Conservation (phyloP, 495 filamentous ascomycete species). For the Aspergillus steynii region DNA sequence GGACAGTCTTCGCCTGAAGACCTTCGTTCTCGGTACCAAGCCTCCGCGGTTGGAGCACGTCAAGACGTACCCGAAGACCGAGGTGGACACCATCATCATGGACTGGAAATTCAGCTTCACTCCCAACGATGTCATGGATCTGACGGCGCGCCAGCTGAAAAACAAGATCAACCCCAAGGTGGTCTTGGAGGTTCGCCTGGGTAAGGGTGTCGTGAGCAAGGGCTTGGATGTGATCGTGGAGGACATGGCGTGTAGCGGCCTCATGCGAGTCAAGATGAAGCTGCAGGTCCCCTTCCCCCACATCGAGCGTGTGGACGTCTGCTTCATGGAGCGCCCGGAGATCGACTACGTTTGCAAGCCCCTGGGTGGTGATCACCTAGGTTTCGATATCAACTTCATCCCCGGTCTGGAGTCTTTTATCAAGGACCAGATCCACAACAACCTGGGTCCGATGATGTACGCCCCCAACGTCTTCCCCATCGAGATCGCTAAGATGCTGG, state of each 20-base stretch:
- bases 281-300: slow-evolving; percentile 95
- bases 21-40: slow-evolving; percentile 90
- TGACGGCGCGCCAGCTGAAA: slow-evolving; percentile 86
- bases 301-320: slow-evolving; percentile 88
- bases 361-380: slow-evolving; percentile 89
- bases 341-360: slow-evolving; percentile 98
- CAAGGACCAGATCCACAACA: slow-evolving; percentile 91
- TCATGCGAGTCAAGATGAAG: slow-evolving; percentile 97
- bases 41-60: slow-evolving; percentile 95
- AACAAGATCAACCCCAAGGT: slow-evolving; percentile 97
- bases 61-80: slow-evolving; percentile 94
- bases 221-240: slow-evolving; percentile 97
- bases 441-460: slow-evolving; percentile 94
- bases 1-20: slow-evolving; percentile 88
- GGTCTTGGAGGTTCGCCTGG: slow-evolving; percentile 87
- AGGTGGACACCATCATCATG: slow-evolving; percentile 95
- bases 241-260: slow-evolving; percentile 90
- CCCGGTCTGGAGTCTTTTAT: slow-evolving; percentile 92
- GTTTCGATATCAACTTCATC: slow-evolving; percentile 99
- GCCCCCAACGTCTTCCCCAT: slow-evolving; percentile 96
- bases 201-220: slow-evolving; percentile 93
- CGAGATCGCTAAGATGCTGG: slow-evolving; percentile 97
- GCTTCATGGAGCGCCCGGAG: slow-evolving; percentile 72
- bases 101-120: slow-evolving; percentile 99
- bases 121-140: slow-evolving; percentile 86